phyloP scores from a whole-genome alignment of 2,329 filamentous ascomycete genomes.

The Pyricularia sp. region DNA sequence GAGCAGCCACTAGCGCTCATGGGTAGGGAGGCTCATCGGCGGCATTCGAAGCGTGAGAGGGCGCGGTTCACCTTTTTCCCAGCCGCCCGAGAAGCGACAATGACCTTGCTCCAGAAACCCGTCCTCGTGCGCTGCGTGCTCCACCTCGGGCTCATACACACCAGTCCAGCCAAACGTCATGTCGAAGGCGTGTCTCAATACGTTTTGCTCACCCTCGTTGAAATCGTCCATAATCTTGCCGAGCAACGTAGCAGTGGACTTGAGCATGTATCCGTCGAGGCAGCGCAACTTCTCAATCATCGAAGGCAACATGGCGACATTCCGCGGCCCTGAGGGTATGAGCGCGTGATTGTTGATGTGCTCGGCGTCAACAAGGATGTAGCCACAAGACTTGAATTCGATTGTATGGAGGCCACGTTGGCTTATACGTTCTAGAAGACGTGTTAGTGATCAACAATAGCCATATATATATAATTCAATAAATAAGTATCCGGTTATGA shows the following conservation, averaged over 20 bases:
- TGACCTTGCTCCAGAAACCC: conserved; percentile 24
- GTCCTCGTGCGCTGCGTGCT: conserved; percentile 24
- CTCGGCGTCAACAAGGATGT: conserved; percentile 33
- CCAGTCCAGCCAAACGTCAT: conserved; percentile 27
- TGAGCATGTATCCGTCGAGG: conserved; percentile 22
- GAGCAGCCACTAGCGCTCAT: conserved; percentile 4
- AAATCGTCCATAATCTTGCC: conserved; percentile 23
- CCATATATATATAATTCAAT: conserved; percentile 8
- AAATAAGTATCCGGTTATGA: neutral
- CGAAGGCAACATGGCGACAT: conserved; percentile 6
- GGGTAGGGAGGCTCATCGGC: neutral
- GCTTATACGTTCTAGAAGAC: conserved; percentile 4
- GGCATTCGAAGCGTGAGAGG: neutral
- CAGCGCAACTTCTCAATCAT: conserved; percentile 7
- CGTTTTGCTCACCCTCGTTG: conserved; percentile 16
- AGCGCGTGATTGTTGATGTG: conserved; percentile 27
- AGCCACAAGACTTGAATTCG: conserved; percentile 52
- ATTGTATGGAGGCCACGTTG: conserved; percentile 26
- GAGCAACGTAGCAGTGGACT: conserved; percentile 24
- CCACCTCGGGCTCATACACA: conserved; percentile 21
- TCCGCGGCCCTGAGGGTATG: conserved; percentile 15
- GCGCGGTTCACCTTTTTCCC: neutral
- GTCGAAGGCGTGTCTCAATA: conserved; percentile 21
- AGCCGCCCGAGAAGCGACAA: conserved; percentile 29
- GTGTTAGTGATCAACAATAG: conserved; percentile 14